phyloP scores from a whole-genome alignment of 2,329 filamentous ascomycete species.

The Ascochyta rabiei region DNA sequence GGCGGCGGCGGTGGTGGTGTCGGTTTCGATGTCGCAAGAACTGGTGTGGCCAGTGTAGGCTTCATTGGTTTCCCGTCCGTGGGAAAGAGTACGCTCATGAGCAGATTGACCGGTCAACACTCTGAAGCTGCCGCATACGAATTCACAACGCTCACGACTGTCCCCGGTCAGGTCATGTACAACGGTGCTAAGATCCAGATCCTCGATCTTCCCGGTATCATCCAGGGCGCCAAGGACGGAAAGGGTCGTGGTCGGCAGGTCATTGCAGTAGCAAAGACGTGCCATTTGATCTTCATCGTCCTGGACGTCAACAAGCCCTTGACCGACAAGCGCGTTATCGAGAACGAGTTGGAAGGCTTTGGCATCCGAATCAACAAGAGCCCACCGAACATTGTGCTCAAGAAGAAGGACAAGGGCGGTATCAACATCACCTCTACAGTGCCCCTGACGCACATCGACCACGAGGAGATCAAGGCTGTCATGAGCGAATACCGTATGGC shows the following conservation, averaged over 20 bases:
- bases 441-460: conserved; percentile 87
- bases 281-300: conserved; percentile 98
- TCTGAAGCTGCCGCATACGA: conserved; percentile 98
- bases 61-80: conserved; percentile 99
- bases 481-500: conserved; percentile 97
- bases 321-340: conserved; percentile 95
- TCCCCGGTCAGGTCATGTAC: conserved; percentile 93
- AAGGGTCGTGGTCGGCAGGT: conserved; percentile 97
- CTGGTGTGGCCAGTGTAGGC: conserved; percentile 93
- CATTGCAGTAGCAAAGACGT: conserved; percentile 98
- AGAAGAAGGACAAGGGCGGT: conserved; percentile 98
- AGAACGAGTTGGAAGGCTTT: conserved; percentile 93
- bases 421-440: conserved; percentile 96
- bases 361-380: conserved; percentile 97
- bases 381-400: conserved; percentile 98
- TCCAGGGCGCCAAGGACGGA: conserved; percentile 97
- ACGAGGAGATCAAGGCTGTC: conserved; percentile 96
- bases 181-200: conserved; percentile 98
- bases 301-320: conserved; percentile 98
- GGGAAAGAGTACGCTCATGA: conserved; percentile 98
- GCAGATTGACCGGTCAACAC: conserved; percentile 89
- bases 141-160: conserved; percentile 97
- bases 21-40: conserved; percentile 97
- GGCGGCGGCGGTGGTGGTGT: conserved; percentile 83
- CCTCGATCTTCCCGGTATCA: conserved; percentile 97